phyloP scores from a whole-genome alignment of 2,329 filamentous ascomycete genomes.

The Fusarium sp. region DNA sequence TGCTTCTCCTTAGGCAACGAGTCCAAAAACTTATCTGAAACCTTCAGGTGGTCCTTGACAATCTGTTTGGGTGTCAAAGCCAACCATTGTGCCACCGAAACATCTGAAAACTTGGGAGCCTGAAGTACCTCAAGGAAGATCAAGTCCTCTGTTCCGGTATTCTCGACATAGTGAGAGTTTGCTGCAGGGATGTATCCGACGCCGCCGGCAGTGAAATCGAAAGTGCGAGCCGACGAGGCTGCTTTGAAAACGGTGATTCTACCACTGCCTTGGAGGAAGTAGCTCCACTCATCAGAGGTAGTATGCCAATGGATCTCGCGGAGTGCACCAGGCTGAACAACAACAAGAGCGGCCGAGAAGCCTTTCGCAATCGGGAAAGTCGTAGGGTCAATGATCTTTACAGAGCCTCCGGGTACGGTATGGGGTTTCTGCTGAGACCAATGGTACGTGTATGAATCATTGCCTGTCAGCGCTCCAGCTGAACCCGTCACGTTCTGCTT shows the following conservation, averaged over 20 bases:
- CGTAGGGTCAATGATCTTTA: constrained; percentile 5
- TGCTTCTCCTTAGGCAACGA: constrained; percentile 8
- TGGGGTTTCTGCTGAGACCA: constrained; percentile 15
- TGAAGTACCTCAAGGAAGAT: constrained; percentile 15
- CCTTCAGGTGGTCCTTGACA: constrained; percentile 14
- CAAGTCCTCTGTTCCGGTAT: constrained; percentile 3
- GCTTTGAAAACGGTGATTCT: constrained; percentile 6
- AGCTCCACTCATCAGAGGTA: constrained; percentile 10
- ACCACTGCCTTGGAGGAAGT: constrained; percentile 10
- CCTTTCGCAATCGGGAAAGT: constrained; percentile 5
- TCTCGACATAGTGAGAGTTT: constrained; percentile 16
- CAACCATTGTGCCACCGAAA: constrained; percentile 13
- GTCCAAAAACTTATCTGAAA: constrained; percentile 9
- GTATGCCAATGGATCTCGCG: constrained; percentile 17
- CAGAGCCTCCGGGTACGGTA: constrained; percentile 6
- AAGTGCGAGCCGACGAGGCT: neutral
- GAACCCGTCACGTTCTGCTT: constrained; percentile 1
- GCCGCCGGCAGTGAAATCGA: constrained; percentile 7
- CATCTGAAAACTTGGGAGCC: constrained; percentile 7
- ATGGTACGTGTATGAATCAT: constrained; percentile 14
- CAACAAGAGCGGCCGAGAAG: constrained; percentile 3
- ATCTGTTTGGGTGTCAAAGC: constrained; percentile 3
- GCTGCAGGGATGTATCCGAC: constrained; percentile 6
- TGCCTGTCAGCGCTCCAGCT: neutral
- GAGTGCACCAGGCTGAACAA: constrained; percentile 1